Evolutionary conservation across 441 rosid species (phyloP).

Genomic region (Aleurites moluccanus): DNA sequence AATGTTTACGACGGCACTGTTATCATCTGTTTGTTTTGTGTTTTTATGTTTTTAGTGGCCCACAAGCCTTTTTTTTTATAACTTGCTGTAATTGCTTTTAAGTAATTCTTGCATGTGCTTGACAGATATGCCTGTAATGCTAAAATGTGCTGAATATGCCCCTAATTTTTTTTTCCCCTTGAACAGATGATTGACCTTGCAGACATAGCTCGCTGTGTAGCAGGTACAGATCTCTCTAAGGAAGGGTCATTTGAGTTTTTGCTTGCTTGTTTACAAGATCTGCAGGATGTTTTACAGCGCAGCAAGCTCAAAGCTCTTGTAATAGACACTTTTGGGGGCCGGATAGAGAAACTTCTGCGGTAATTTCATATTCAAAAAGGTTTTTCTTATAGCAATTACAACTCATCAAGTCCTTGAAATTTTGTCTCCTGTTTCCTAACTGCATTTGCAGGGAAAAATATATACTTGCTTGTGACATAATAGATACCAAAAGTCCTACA

Average conservation of each 20-base stretch:
- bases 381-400: conserved; percentile 17
- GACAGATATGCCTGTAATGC: neutral
- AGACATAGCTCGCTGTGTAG: conserved; percentile 82
- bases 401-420: conserved; percentile 14
- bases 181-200: conserved; percentile 83
- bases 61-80: neutral
- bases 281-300: conserved; percentile 65
- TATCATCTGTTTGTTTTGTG: neutral
- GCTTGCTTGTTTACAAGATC: conserved; percentile 81
- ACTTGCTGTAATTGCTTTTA: neutral
- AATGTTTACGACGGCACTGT: neutral
- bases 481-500: conserved; percentile 44
- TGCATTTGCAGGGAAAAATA: conserved; percentile 71
- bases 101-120: neutral
- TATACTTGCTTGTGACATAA: conserved; percentile 60
- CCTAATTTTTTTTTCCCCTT: conserved; percentile 12
- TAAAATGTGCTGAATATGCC: conserved; percentile 1
- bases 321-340: conserved; percentile 78
- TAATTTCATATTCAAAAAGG: conserved; percentile 25
- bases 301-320: conserved; percentile 79
- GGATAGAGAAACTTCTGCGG: conserved; percentile 77
- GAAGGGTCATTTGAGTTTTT: conserved; percentile 64
- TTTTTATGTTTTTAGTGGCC: neutral
- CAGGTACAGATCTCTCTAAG: conserved; percentile 57
- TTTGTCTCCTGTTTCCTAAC: conserved; percentile 17